Evolutionary conservation across 495 filamentous ascomycete genomes (phyloP).

Genomic region (Geopyxis carbonaria): DNA sequence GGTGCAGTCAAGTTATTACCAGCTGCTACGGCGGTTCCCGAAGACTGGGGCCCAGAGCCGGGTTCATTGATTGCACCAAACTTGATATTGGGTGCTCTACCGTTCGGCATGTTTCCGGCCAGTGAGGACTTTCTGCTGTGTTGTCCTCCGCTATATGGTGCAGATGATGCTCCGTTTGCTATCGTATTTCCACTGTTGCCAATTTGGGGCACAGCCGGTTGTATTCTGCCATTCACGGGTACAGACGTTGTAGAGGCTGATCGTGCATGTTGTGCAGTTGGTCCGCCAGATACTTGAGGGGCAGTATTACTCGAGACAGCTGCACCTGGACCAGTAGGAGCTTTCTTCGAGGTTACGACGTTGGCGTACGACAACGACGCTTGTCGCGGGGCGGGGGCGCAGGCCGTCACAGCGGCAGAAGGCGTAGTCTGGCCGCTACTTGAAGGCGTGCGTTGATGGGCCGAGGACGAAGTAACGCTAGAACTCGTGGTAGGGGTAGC

Average conservation of each 20-base stretch:
- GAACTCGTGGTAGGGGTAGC: conserved; percentile 21
- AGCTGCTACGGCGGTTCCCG: conserved; percentile 22
- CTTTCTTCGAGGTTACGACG: conserved; percentile 19
- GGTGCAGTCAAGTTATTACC: conserved; percentile 25
- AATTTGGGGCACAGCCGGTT: conserved; percentile 14
- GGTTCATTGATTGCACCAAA: conserved; percentile 21
- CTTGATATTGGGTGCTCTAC: conserved; percentile 14
- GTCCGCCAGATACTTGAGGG: conserved; percentile 17
- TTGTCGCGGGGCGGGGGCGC: conserved; percentile 24
- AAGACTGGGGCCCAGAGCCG: conserved; percentile 14
- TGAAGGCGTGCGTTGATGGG: conserved; percentile 24
- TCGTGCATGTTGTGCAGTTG: conserved; percentile 24
- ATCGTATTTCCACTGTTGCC: conserved; percentile 18
- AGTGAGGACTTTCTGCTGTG: conserved; percentile 24
- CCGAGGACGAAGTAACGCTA: conserved; percentile 16
- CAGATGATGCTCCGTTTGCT: conserved; percentile 15
- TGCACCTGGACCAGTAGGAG: conserved; percentile 4
- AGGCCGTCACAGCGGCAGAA: conserved; percentile 26
- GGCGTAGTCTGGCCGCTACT: conserved; percentile 23
- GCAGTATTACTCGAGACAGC: conserved; percentile 2
- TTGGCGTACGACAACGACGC: conserved; percentile 22
- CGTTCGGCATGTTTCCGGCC: conserved; percentile 24
- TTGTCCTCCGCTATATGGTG: conserved; percentile 15
- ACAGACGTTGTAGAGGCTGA: conserved; percentile 17
- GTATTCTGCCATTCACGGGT: conserved; percentile 25